These are phyloP conservation scores for Neofusicoccum laricinum DNA, from an alignment of 2,329 filamentous ascomycete genomes.

Conservation along the genomic window DNA sequence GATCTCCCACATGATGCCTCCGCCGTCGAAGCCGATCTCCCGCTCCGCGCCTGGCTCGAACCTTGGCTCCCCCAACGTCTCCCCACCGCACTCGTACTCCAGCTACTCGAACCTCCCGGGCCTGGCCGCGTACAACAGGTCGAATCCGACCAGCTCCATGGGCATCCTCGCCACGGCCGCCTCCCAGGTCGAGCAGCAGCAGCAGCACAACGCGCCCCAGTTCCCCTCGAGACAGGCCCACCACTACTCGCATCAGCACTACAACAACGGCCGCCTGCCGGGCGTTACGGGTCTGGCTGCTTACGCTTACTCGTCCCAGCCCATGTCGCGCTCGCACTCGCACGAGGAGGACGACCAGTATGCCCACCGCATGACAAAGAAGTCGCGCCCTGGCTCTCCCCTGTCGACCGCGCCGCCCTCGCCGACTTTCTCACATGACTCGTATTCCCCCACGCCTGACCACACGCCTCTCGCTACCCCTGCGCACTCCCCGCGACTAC, in stretches of 20 bases:
- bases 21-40: constrained; percentile 72
- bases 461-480: constrained; percentile 98
- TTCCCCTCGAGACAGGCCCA: constrained; percentile 31
- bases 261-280: constrained; percentile 61
- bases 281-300: constrained; percentile 29
- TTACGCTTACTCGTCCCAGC: constrained; percentile 67
- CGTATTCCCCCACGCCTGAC: constrained; percentile 89
- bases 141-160: constrained; percentile 46
- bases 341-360: constrained; percentile 82
- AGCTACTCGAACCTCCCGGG: constrained; percentile 60
- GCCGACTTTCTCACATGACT: constrained; percentile 94
- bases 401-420: constrained; percentile 95
- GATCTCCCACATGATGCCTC: constrained; percentile 66
- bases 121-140: constrained; percentile 53
- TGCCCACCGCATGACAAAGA: constrained; percentile 72
- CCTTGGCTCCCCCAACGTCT: constrained; percentile 90
- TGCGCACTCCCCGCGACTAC: constrained; percentile 87
- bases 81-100: constrained; percentile 83
- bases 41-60: constrained; percentile 86
- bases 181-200: constrained; percentile 64
- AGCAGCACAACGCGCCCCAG: constrained; percentile 41
- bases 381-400: constrained; percentile 88
- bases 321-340: constrained; percentile 87
- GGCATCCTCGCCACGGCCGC: constrained; percentile 68
- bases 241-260: constrained; percentile 43